Evolutionary conservation across 2,329 filamentous ascomycete species (phyloP).

Genomic region (Balansia obtecta): DNA sequence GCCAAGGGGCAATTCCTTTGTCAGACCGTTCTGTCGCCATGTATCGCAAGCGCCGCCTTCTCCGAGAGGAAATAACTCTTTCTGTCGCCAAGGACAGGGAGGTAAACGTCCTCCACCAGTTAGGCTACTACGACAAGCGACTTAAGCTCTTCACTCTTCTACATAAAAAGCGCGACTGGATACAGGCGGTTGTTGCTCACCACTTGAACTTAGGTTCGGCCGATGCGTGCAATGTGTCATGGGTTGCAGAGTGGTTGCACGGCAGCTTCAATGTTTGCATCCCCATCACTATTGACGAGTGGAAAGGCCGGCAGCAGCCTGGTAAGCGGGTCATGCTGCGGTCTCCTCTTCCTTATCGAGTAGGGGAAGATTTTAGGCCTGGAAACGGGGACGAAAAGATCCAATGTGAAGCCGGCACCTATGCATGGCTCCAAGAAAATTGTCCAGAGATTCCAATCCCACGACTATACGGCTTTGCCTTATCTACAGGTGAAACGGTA

Average conservation of each 20-base stretch:
- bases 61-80: too few relatives aligned
- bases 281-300: conserved; percentile 14
- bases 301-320: conserved; percentile 10
- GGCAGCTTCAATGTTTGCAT: conserved; percentile 25
- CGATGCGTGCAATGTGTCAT: too few relatives aligned
- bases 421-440: conserved; percentile 13
- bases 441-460: conserved; percentile 13
- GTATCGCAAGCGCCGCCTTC: too few relatives aligned
- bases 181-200: too few relatives aligned
- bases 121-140: too few relatives aligned
- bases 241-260: conserved; percentile 14
- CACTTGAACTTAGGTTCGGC: too few relatives aligned
- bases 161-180: too few relatives aligned
- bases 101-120: too few relatives aligned
- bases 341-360: neutral
- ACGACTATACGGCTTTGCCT: conserved; percentile 11
- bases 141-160: too few relatives aligned
- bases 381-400: conserved; percentile 31
- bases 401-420: conserved; percentile 11
- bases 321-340: conserved; percentile 20
- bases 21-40: too few relatives aligned
- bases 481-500: neutral
- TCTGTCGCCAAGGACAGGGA: too few relatives aligned
- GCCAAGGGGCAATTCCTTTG: too few relatives aligned
- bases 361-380: conserved; percentile 11